Evolutionary conservation across 2,329 filamentous ascomycete genomes (phyloP), one percentile per base, ranked within the genome.

Genomic region (Eutypella sp.): DNA sequence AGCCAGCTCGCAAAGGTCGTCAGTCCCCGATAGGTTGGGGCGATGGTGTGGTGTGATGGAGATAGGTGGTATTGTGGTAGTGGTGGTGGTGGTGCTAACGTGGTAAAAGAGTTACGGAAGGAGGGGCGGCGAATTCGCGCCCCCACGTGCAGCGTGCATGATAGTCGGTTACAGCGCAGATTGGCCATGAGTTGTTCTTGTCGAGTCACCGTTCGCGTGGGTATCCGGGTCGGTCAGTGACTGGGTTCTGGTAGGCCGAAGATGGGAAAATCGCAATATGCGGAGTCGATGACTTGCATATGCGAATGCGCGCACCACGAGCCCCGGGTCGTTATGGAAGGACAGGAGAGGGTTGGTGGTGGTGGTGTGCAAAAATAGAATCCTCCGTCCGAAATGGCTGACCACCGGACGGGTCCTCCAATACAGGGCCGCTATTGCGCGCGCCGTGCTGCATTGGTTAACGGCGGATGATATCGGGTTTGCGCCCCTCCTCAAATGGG

Each of bases 1-100:
- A 61, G 57, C 58, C 59, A 59, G 59, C 59, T 61, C 58, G 45
- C 48, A 40, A 47, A 13, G 25, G n/a, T 38, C 36, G 34, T 46
- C 44, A 29, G 25, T 7, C 13, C 7, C 25, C 25, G 13, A 29
- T 7, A 7, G 25, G 25, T 29, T 29, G 25, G 25, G 25, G 50
- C 43, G 42, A 45, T 18, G 40, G 33, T 19, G 24, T 46, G 19
- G 22, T 25, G n/a, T 19, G 44, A 36, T n/a, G 22, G 22, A 18
- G 7, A 44, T 19, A 18, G 19, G 37, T 39, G 42, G 37, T 23
- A 43, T 46, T 20, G 45, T 36, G 36, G 23, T 24, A 29, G 37
- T 44, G 34, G 33, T 46, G 27, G 42, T 44, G 36, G 4, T 36
- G 33, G 19, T 36, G 19, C n/a, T 36, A 13, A 36, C 6, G 9